Evolutionary conservation across 106 monocot species (phyloP).

Genomic region (Posidonia australis): DNA sequence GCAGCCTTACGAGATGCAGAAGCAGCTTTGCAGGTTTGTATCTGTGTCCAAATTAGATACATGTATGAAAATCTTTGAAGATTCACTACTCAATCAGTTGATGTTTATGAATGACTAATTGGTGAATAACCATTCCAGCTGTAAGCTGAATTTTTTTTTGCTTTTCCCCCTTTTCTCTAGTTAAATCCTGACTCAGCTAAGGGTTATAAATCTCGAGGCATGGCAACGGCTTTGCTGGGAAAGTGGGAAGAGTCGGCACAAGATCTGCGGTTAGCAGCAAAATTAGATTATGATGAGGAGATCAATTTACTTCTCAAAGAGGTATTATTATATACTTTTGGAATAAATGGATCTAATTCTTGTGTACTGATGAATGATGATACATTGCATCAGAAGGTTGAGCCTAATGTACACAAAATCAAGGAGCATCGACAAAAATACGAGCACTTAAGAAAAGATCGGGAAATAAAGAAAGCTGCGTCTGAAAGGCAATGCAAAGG

Average conservation of each 20-base stretch:
- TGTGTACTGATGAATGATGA: no score
- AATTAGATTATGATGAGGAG: constrained; percentile 84
- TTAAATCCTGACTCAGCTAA: constrained; percentile 86
- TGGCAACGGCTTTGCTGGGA: constrained; percentile 72
- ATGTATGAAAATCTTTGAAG: neutral
- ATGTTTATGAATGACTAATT: neutral
- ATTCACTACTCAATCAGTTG: neutral
- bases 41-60: neutral
- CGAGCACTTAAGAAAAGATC: no score
- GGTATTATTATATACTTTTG: no score
- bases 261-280: constrained; percentile 71
- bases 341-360: no score
- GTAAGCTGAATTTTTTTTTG: no score
- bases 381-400: no score
- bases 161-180: constrained; percentile 18
- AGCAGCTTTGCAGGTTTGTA: constrained; percentile 62
- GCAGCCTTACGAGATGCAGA: constrained; percentile 79
- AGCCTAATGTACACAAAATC: constrained; percentile 76
- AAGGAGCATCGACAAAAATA: constrained; percentile 74
- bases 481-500: constrained; percentile 25
- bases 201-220: constrained; percentile 79
- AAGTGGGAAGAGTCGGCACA: constrained; percentile 77
- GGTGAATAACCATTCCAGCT: no score
- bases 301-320: constrained; percentile 42
- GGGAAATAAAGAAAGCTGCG: constrained; percentile 36